Base-by-base conservation (phyloP, 164 flowering plant genomes). In the Tinospora cordifolia region DNA sequence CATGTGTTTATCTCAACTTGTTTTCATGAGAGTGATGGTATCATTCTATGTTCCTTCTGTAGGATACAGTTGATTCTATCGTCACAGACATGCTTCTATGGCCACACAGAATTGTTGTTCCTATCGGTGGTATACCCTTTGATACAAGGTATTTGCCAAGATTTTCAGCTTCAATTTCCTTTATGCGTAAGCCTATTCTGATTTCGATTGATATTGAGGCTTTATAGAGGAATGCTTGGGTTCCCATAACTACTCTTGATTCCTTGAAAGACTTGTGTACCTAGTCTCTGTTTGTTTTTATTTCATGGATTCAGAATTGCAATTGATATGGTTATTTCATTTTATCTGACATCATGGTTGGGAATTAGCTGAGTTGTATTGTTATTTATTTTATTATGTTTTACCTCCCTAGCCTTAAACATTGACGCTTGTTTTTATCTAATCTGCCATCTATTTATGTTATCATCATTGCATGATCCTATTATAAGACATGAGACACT, bases 81-180 rank as follows among this genome's bases (percentile, higher is more conserved):
- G 87, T 95, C 66, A 87, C 87, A 8, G 98, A 95, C 75, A 91
- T 82, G 90, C 96, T 95, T 30, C 93, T 90, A 75, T 95, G 99
- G 99, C 99, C 99, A 27, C 99, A 95, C 75, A 88, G 99, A 73
- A 91, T 92, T 77, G 94, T 95, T 75, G 93, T 95, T 75, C 99
- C 97, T 65, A 77, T 95, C 79, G 99, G 99, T 72, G 98, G 97
- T 71, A 63, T 85, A 67, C 88, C 93, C 74, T 87, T 91, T 62
- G 97, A 95, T 78, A 78, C 76, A 58, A 95, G 96, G 99, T 95
- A 80, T 25, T 71, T 21, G n/a, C n/a, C n/a, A 46, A 63, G 66
- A n/a, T 14, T 30, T 4, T 58, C 14, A 26, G 49, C 14, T 70
- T 57, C 4, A 22, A 21, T 39, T 69, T 58, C 62, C 24, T 25